Base-by-base conservation (phyloP, 108 stramenopile species). In the Fragilariopsis cylindrus region DNA sequence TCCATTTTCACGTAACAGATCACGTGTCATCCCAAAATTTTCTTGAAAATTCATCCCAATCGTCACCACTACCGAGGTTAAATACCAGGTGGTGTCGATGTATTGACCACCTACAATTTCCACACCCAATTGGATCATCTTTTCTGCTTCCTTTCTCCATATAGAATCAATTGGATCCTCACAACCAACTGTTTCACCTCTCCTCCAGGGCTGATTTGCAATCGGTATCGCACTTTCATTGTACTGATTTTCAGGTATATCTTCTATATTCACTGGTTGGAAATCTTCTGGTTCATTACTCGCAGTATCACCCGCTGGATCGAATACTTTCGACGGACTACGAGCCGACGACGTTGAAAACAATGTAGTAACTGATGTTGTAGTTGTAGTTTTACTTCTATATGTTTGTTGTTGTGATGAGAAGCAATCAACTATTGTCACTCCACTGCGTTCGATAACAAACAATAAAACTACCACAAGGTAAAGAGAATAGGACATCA, bases 151-250 rank as follows among this genome's bases (percentile, higher is more conserved):
- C 48, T 81, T 73, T 7, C 94, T 70, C 94, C 94, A 95, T 8
- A 75, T 70, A 13, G 87, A 80, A 19, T 80, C 83, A 76, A 95
- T 82, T 3, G 94, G 91, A 76, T 89, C 91, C 56, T 92, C 88
- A 50, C 94, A 95, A 6, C 94, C 94, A 40, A 83, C 81, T 16
- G 87, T 88, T 13, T 83, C 76, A 1, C 94, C 94, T 44, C 88
- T 79, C 45, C 94, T 85, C 94, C 94, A 95, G 30, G 91, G 91
- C 71, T 95, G 94, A 62, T 90, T 82, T 3, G 88, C 85, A 58
- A 95, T 82, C 43, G 90, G 90, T 57, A 82, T 80, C 58, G 84
- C 83, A 44, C 79, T 66, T 19, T 73, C 62, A 18, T 76, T 71
- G n/a, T 57, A 70, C 44, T 60, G 18, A 3, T 70, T 41, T 63